Evolutionary conservation across 108 stramenopile species (phyloP), one percentile per base, ranked within the genome.

Genomic region (Epipyxis sp.): DNA sequence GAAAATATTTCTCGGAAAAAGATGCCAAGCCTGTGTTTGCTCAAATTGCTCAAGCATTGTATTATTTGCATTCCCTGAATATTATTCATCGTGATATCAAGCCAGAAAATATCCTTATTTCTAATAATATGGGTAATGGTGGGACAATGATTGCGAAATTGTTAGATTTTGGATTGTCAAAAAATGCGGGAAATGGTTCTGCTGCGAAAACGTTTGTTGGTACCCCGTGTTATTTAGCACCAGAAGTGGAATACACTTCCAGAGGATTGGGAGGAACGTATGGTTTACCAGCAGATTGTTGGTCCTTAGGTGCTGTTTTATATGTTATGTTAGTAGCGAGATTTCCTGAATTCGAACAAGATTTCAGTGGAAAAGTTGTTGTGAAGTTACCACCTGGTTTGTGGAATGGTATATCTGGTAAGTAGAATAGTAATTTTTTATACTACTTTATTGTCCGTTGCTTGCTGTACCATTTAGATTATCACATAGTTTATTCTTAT

Each of bases 41-140:
- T 32, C 86, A 91, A 78, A 76, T 92, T 40, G 83, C 89, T 6
- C 68, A 86, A 59, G 91, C 90, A 0, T 69, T 94, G 40, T 59
- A 81, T 13, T 88, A 92, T 68, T 85, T 93, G 90, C 94, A 94
- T 74, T 42, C 81, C 1, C 86, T 81, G 35, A 86, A 89, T 1
- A 88, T 94, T 50, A 87, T 92, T 50, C 94, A 94, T 79, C 77
- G 94, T 35, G 94, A 94, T 76, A 81, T 94, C 40, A 93, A 94
- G 77, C 88, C 91, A 0, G 92, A 92, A 69, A 92, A 92, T 79
- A 78, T 91, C 29, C 81, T 93, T 44, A 59, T 93, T 32, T 54
- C 76, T 37, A 78, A 82, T 78, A 80, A 40, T 16, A 42, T 41
- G 20, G 40, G 78, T 1, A 50, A 40, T 1, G 6, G 13, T 1